These are phyloP conservation scores for Erodium trifolium DNA, from an alignment of 441 rosid species.

Conservation along the genomic window DNA sequence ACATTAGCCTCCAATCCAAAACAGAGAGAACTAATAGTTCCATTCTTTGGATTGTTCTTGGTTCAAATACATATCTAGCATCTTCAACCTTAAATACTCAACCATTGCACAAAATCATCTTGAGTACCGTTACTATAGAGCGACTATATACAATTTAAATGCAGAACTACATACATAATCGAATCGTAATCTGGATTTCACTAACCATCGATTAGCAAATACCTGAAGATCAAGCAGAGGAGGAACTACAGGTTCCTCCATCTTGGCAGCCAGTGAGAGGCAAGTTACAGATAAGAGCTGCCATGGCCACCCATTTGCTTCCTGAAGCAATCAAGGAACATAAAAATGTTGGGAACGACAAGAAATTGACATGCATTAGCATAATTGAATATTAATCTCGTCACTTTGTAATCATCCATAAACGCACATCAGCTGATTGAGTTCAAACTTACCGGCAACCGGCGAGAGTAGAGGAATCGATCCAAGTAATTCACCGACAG, in stretches of 20 bases:
- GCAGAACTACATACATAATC: neutral
- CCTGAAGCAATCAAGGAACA: slow-evolving; percentile 30
- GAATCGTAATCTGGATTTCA: neutral
- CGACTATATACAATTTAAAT: neutral
- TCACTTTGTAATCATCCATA: neutral
- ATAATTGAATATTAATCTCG: neutral
- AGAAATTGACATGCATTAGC: neutral
- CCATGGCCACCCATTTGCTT: slow-evolving; percentile 71
- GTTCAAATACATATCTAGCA: slow-evolving; percentile 61
- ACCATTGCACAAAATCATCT: neutral
- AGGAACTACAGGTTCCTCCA: slow-evolving; percentile 96
- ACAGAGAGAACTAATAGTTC: slow-evolving; percentile 77
- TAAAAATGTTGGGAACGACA: neutral
- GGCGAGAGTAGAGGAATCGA: slow-evolving; percentile 63
- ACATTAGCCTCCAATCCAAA: slow-evolving; percentile 87
- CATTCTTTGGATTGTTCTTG: slow-evolving; percentile 82
- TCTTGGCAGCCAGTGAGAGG: slow-evolving; percentile 91
- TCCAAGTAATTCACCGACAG: slow-evolving; percentile 92
- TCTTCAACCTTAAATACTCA: slow-evolving; percentile 45
- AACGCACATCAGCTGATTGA: neutral
- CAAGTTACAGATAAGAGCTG: slow-evolving; percentile 87
- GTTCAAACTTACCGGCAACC: slow-evolving; percentile 48
- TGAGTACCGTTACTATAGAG: neutral
- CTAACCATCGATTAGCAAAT: neutral
- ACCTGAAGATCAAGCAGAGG: slow-evolving; percentile 80